Conservation (phyloP, 768 basidiomycete species). For the Boletus rubescentipes region DNA sequence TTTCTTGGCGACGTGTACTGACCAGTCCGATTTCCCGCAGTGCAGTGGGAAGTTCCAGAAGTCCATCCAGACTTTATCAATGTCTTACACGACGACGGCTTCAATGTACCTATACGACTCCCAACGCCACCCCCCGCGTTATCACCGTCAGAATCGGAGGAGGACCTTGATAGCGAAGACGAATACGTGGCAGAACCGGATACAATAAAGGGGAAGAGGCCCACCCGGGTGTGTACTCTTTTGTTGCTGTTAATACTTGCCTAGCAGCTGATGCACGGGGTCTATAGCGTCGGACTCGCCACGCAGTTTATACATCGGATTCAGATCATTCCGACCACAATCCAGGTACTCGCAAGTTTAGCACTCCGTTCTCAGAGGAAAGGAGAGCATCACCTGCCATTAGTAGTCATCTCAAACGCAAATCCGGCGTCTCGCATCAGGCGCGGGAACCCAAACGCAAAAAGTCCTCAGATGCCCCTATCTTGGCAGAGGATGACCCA, state of each 20-base stretch:
- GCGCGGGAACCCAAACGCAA: slow-evolving; percentile 48
- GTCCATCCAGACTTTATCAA: slow-evolving; percentile 48
- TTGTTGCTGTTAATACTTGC: slow-evolving; percentile 6
- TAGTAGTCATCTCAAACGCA: slow-evolving; percentile 49
- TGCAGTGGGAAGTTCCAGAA: slow-evolving; percentile 71
- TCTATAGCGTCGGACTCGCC: slow-evolving; percentile 45
- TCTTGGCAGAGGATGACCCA: slow-evolving; percentile 59
- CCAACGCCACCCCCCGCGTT: slow-evolving; percentile 33
- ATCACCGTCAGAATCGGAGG: slow-evolving; percentile 47
- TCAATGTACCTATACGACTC: slow-evolving; percentile 12
- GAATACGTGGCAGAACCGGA: slow-evolving; percentile 60
- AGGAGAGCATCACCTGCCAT: slow-evolving; percentile 22
- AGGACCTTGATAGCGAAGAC: slow-evolving; percentile 59
- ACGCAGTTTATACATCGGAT: slow-evolving; percentile 40
- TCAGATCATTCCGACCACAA: slow-evolving; percentile 41
- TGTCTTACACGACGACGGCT: slow-evolving; percentile 21
- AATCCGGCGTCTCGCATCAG: slow-evolving; percentile 39
- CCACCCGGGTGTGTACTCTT: slow-evolving; percentile 44
- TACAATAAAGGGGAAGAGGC: slow-evolving; percentile 33
- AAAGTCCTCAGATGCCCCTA: slow-evolving; percentile 41
- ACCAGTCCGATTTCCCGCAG: slow-evolving; percentile 41
- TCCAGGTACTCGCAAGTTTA: slow-evolving; percentile 14
- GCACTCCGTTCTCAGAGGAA: slow-evolving; percentile 20
- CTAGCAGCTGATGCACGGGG: slow-evolving; percentile 11
- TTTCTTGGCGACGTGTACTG: slow-evolving; percentile 25